Conservation (phyloP, 495 filamentous ascomycete species). For the Tuber melanosporum region DNA sequence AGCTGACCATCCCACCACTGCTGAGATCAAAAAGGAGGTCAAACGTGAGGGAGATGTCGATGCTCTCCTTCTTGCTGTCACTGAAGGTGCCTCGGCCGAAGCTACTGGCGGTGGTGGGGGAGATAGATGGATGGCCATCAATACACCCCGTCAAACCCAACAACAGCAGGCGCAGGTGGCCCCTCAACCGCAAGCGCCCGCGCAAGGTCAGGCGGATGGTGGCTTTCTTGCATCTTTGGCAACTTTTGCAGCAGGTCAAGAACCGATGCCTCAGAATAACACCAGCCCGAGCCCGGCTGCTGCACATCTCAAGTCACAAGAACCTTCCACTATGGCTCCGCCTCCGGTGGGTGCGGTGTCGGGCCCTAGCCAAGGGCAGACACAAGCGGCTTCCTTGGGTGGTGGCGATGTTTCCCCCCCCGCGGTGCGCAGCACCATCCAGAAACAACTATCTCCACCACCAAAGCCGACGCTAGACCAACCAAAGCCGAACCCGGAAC, state of each 20-base stretch:
- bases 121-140: constrained; percentile 43
- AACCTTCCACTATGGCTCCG: constrained; percentile 46
- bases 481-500: constrained; percentile 15
- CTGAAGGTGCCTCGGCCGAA: constrained; percentile 12
- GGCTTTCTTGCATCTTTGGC: constrained; percentile 44
- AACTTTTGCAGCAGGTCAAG: constrained; percentile 46
- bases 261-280: constrained; percentile 42
- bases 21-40: constrained; percentile 47
- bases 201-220: constrained; percentile 12
- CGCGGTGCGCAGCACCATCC: constrained; percentile 41
- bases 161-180: constrained; percentile 17
- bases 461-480: constrained; percentile 9
- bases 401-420: constrained; percentile 29
- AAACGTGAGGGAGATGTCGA: constrained; percentile 38
- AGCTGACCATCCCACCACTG: constrained; percentile 46
- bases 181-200: constrained; percentile 10
- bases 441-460: constrained; percentile 7
- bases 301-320: constrained; percentile 46
- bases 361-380: constrained; percentile 30
- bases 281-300: constrained; percentile 45
- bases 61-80: constrained; percentile 25
- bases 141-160: constrained; percentile 29
- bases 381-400: constrained; percentile 34
- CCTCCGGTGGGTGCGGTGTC: constrained; percentile 44
- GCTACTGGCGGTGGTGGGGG: constrained; percentile 7